Conservation (phyloP, 2,329 filamentous ascomycete genomes). For the Nakataea oryzae region DNA sequence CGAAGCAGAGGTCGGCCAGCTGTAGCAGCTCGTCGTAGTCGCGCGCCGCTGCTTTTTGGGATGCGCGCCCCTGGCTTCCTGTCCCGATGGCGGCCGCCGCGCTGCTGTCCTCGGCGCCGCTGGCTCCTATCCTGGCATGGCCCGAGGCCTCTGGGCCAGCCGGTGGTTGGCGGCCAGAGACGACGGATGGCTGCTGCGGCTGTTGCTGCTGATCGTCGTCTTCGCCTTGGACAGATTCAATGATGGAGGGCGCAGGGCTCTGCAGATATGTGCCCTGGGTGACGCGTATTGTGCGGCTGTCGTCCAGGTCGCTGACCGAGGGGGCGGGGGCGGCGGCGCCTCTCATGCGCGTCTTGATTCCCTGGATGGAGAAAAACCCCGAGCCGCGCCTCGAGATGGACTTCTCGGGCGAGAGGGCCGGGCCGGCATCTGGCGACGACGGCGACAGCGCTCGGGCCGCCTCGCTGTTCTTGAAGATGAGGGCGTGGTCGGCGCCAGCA, state of each 20-base stretch:
- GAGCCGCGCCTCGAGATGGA: not conserved
- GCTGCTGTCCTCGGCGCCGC: not conserved
- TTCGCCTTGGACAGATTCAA: slow-evolving; percentile 2
- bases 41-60: slow-evolving; percentile 7
- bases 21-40: slow-evolving; percentile 58
- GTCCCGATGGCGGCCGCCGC: not conserved
- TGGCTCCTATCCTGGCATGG: not conserved
- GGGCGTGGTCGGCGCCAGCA: not conserved
- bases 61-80: not conserved
- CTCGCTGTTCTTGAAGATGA: not conserved
- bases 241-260: slow-evolving; percentile 18
- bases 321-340: not conserved
- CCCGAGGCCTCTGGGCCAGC: slow-evolving; percentile 11
- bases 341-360: not conserved
- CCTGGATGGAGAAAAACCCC: not conserved
- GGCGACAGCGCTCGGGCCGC: no score
- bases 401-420: not conserved
- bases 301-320: slow-evolving; percentile 5
- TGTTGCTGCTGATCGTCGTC: slow-evolving; percentile 8
- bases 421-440: no score
- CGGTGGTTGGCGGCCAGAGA: slow-evolving; percentile 8
- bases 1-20: slow-evolving; percentile 57
- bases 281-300: slow-evolving; percentile 15
- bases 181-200: slow-evolving; percentile 12
- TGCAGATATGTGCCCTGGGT: slow-evolving; percentile 27